Conservation (phyloP, 108 stramenopile genomes). For the Chaetoceros tenuissimus region DNA sequence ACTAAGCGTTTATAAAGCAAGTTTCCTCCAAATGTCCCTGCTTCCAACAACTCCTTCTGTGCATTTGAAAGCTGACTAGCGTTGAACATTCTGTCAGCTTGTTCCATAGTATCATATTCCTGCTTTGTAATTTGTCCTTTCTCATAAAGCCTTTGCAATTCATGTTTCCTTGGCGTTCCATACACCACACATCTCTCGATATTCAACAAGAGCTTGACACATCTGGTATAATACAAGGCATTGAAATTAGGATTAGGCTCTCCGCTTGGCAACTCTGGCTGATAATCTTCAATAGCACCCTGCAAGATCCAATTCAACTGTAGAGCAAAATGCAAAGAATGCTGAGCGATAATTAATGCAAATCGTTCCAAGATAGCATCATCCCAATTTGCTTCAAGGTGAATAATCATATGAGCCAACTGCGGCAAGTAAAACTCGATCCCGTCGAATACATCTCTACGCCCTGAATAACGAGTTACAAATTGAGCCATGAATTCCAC, state of each 20-base stretch:
- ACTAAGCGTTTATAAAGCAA: constrained; percentile 74
- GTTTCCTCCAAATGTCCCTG: constrained; percentile 45
- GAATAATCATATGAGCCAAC: constrained; percentile 98
- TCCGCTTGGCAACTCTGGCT: constrained; percentile 88
- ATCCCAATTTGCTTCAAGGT: constrained; percentile 94
- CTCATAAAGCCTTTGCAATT: constrained; percentile 85
- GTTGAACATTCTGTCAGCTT: constrained; percentile 88
- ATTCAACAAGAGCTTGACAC: constrained; percentile 87
- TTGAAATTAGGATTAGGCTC: constrained; percentile 77
- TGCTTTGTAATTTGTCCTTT: constrained; percentile 77
- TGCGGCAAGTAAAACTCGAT: constrained; percentile 99
- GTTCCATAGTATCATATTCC: constrained; percentile 82
- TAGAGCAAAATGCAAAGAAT: constrained; percentile 94
- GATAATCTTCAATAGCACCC: constrained; percentile 97
- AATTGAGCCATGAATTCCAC: constrained; percentile 91
- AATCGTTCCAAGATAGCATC: constrained; percentile 93
- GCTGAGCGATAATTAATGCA: constrained; percentile 91
- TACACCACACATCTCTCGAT: constrained; percentile 93
- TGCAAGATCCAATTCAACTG: constrained; percentile 97
- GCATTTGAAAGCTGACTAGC: constrained; percentile 70
- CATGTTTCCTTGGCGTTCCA: constrained; percentile 56
- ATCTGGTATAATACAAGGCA: constrained; percentile 83
- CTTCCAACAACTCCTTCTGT: constrained; percentile 12
- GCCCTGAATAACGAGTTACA: constrained; percentile 87
- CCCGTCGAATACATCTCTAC: constrained; percentile 92